Base-by-base conservation (phyloP, 2,329 filamentous ascomycete genomes). In the Cordyceps sp. region DNA sequence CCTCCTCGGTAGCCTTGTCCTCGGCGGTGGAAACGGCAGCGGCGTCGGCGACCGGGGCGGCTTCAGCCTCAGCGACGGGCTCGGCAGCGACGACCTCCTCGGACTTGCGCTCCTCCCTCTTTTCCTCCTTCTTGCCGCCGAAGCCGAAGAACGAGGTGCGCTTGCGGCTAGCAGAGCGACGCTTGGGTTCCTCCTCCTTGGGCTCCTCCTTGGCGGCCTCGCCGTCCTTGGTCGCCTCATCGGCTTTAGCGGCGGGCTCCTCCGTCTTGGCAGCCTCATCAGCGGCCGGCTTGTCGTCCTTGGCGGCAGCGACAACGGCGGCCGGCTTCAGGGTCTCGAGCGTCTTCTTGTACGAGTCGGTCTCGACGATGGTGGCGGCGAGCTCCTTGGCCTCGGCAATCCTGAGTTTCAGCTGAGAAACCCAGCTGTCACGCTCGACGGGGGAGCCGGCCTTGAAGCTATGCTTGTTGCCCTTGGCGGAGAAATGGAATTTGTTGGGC, bases 351-450 rank as follows among this genome's bases (percentile, higher is more conserved):
- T 93, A 98, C 37, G 73, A 71, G 58, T 93, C 85, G 46, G 75
- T 78, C 58, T 77, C 74, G 41, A 72, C 70, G 45, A 94, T 70
- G 34, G 68, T 68, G 42, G 80, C 66, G 49, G 76, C 78, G 36
- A 81, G 63, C 46, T 78, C 78, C 69, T 90, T 92, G 48, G 84
- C 86, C 62, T 93, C 84, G 32, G 75, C 69, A 33, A 81, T 71
- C 66, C 86, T 83, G 48, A 70, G 61, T 71, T 90, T 85, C 45
- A 93, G 57, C 49, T 86, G 79, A 39, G 74, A 62, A 47, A 93
- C 73, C 90, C 90, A 96, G 69, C 80, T 83, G 58, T 93, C 84
- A 52, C 88, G 85, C 62, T 94, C 85, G 37, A 73, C 63, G 30
- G 70, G 47, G 47, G 52, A 77, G 47, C 64, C 49, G 36, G 88